Conservation (phyloP, 352 stramenopile species). For the Achlya hypogyna region DNA sequence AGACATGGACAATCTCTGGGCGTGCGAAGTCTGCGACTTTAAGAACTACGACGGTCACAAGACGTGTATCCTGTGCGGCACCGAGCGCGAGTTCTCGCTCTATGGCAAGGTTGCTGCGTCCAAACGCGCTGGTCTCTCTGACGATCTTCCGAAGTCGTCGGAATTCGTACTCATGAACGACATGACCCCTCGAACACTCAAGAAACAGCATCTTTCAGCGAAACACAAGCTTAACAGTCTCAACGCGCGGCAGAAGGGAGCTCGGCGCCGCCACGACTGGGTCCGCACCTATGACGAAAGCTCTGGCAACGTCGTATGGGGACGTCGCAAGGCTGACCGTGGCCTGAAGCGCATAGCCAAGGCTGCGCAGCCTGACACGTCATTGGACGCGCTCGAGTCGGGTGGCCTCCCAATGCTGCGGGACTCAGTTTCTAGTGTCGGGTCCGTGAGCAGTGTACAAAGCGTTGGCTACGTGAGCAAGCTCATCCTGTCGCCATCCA, state of each 20-base stretch:
- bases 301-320: conserved; percentile 61
- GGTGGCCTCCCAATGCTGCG: conserved; percentile 24
- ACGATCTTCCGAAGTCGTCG: conserved; percentile 21
- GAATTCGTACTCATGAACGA: conserved; percentile 22
- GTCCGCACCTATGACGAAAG: conserved; percentile 62
- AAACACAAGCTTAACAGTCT: conserved; percentile 74
- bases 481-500: conserved; percentile 64
- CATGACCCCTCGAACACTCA: conserved; percentile 26
- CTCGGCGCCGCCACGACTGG: conserved; percentile 78
- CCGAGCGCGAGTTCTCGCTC: conserved; percentile 31
- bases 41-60: conserved; percentile 84
- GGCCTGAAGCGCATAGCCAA: conserved; percentile 44
- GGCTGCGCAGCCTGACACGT: neutral
- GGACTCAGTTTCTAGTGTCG: conserved; percentile 30
- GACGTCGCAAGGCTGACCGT: conserved; percentile 69
- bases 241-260: conserved; percentile 71
- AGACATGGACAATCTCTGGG: conserved; percentile 79
- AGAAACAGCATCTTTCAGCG: conserved; percentile 51
- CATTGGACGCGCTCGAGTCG: conserved; percentile 6
- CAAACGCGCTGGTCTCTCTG: neutral
- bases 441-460: conserved; percentile 7
- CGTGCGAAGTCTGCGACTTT: conserved; percentile 89
- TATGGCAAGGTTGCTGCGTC: neutral
- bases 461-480: conserved; percentile 50
- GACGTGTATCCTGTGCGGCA: conserved; percentile 86